Conservation (phyloP, 2,329 filamentous ascomycete species). For the Exophiala aquamarina region DNA sequence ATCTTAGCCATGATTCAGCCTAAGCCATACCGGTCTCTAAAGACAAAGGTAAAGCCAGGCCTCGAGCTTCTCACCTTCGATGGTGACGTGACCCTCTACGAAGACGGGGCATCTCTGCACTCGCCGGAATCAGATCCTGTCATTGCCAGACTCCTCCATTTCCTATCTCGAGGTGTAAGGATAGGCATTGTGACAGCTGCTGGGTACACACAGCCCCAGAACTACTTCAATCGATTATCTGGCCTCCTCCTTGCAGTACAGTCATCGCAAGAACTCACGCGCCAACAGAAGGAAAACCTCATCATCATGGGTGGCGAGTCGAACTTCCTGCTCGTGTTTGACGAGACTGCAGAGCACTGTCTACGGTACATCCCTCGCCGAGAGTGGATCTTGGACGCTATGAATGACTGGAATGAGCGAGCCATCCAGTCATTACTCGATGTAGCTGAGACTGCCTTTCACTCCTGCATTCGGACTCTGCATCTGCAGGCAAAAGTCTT, state of each 20-base stretch:
- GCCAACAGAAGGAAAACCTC: constrained; percentile 71
- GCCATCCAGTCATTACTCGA: constrained; percentile 82
- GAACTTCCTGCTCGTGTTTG: constrained; percentile 89
- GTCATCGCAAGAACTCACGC: constrained; percentile 60
- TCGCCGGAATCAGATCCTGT: constrained; percentile 69
- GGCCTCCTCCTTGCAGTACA: constrained; percentile 81
- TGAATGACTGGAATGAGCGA: constrained; percentile 51
- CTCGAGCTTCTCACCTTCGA: constrained; percentile 92
- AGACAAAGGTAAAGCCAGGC: constrained; percentile 51
- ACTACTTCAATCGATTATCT: constrained; percentile 83
- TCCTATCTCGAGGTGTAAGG: constrained; percentile 75
- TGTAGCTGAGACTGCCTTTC: constrained; percentile 79
- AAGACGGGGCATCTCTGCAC: constrained; percentile 74
- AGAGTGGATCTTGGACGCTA: constrained; percentile 62
- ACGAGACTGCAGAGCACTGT: constrained; percentile 62
- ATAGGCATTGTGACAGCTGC: constrained; percentile 96
- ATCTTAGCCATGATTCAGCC: constrained; percentile 79
- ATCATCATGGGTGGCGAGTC: constrained; percentile 94
- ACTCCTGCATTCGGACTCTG: constrained; percentile 77
- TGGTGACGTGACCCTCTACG: constrained; percentile 94
- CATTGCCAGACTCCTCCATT: constrained; percentile 65
- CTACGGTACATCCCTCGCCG: constrained; percentile 62
- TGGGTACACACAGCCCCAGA: constrained; percentile 83
- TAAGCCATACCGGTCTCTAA: constrained; percentile 19
- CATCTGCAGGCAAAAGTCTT: constrained; percentile 71